Evolutionary conservation across 75 land plant genomes (phyloP), one percentile per base, ranked within the genome.

Genomic region (Selaginella tamariscina): DNA sequence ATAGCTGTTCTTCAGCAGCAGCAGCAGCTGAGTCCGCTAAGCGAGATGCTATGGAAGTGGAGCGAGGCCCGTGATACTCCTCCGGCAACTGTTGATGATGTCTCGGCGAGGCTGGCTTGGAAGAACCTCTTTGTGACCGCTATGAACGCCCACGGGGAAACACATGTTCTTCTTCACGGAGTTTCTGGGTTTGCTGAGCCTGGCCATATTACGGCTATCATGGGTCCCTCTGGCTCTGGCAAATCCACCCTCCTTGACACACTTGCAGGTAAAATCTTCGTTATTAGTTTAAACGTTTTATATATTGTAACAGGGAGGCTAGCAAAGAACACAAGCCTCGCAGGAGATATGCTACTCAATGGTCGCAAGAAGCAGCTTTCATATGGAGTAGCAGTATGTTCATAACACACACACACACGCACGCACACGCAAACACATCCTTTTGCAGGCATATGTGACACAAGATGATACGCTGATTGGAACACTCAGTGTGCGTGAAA

Each of bases 301-400:
- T 68, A 18, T 39, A 0, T 23, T 68, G 33, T 72, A 32, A 56
- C 72, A 79, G 85, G 82, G 0, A 76, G 85, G 27, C 65, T 83
- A 33, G 71, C 68, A 5, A 56, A 74, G 1, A 68, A 68, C 1
- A 55, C 69, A 2, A 65, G 27, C 18, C 82, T 72, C 23, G 55
- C 65, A 0, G 85, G 85, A 59, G 77, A 79, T n/a, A 74, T 83
- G 21, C 65, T 79, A 0, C 55, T 83, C 64, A 83, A 83, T 27
- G 85, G 85, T 1, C 65, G 77, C 27, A 72, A 65, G 71, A 75
- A 79, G 65, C 28, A 56, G 0, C 70, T 83, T 13, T 72, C 82
- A 1, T 83, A 68, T 31, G 85, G 85, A 1, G 71, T 74, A 26
- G 80, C 82, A 68, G 85, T 83, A 72, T 39, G 49, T 5, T 39